phyloP scores from a whole-genome alignment of 371 early-diverging fungal genomes.

The Caulochytrium protostelioides region DNA sequence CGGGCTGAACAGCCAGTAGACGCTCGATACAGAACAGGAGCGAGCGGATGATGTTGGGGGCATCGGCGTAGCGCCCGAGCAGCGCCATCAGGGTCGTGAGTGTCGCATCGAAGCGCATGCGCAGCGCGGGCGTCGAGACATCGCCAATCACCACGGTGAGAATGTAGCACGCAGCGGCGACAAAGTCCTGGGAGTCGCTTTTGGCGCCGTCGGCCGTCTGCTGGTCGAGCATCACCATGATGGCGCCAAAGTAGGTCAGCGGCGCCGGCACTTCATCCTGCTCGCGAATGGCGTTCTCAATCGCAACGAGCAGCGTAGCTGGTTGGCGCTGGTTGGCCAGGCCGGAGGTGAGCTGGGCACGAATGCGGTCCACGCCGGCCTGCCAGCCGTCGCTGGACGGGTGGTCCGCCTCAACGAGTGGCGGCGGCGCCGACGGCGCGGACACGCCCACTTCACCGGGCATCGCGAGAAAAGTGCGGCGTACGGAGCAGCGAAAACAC shows the following conservation, averaged over 20 bases:
- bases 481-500: too few relatives aligned
- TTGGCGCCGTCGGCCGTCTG: constrained; percentile 28
- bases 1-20: constrained; percentile 58
- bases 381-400: too few relatives aligned
- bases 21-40: constrained; percentile 57
- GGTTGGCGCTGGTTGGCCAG: constrained; percentile 60
- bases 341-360: constrained; percentile 45
- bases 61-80: constrained; percentile 34
- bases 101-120: constrained; percentile 35
- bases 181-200: constrained; percentile 38
- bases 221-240: constrained; percentile 61
- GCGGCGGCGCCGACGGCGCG: too few relatives aligned
- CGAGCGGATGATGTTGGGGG: constrained; percentile 53
- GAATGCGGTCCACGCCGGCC: constrained; percentile 7
- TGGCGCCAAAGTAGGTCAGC: constrained; percentile 68
- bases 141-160: constrained; percentile 38
- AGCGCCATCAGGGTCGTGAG: constrained; percentile 29
- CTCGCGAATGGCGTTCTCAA: constrained; percentile 69
- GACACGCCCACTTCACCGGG: too few relatives aligned
- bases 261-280: constrained; percentile 41
- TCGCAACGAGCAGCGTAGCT: constrained; percentile 59
- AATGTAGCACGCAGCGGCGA: constrained; percentile 57
- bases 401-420: too few relatives aligned
- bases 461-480: too few relatives aligned
- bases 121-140: constrained; percentile 10